Evolutionary conservation across 2,329 filamentous ascomycete species (phyloP), one percentile per base, ranked within the genome.

Genomic region (Trichoderma atroviride): DNA sequence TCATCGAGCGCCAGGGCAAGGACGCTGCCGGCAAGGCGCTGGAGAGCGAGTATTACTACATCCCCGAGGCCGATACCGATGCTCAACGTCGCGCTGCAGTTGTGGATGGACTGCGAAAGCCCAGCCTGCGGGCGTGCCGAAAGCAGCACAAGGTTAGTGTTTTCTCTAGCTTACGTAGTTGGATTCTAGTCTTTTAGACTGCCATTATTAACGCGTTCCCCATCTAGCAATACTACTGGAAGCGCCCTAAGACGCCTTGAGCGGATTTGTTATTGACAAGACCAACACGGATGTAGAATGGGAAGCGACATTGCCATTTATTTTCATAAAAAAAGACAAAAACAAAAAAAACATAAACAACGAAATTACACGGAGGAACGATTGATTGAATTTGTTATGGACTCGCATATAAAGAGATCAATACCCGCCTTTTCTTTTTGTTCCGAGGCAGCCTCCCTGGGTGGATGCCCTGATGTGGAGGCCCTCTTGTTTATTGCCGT

Each of bases 21-120:
- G 96, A 99, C 78, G 96, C 96, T 5, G 95, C 96, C 0, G 96
- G 96, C 74, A 96, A 97, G 82, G 83, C 91, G 7, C 87, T 99
- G 0, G 95, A 99, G 84, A 96, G 92, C 83, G 94, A 99, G 79
- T 98, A 96, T 79, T 98, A 98, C 81, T 99, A 99, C 77, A 85
- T 97, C 9, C 92, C 94, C 0, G 95, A 98, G 79, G 86, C 89
- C 76, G 96, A 99, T 77, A 84, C 86, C 2, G 94, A 98, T 77
- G 87, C 90, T 72, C 88, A 91, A 77, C 88, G 95, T 70, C 88
- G 92, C 63, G 87, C 93, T 66, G 92, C 94, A 27, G 93, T 97
- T 16, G 93, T 94, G 1, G 90, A 94, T 73, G 92, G 93, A 65
- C 83, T 97, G 78, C 87, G 93, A 68, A 97, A 97, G 81, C 95